Conservation (phyloP, 805 yeast genomes). For the Candida incommunis region DNA sequence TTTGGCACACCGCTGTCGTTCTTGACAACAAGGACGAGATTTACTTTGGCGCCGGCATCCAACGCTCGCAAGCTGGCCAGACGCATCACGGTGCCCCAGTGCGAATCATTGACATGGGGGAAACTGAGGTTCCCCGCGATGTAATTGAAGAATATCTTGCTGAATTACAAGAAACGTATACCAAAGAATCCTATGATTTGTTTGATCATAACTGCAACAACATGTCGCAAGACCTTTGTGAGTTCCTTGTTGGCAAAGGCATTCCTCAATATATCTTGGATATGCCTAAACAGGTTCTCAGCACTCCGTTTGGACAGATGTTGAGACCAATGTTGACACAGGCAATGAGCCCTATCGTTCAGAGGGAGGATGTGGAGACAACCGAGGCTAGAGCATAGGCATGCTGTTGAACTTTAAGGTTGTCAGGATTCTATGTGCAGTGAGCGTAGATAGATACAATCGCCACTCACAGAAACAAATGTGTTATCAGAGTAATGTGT, state of each 20-base stretch:
- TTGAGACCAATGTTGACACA: constrained; percentile 14
- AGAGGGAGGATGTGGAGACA: not conserved
- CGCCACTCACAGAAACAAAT: not conserved
- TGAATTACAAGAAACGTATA: constrained; percentile 34
- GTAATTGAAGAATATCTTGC: constrained; percentile 37
- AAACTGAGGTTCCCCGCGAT: constrained; percentile 37
- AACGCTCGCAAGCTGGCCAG: constrained; percentile 31
- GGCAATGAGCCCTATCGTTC: not conserved
- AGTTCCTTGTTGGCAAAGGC: constrained; percentile 41
- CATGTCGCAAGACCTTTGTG: constrained; percentile 42
- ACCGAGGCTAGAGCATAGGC: too few species aligned
- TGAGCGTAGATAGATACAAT: too few species aligned
- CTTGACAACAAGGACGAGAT: constrained; percentile 40
- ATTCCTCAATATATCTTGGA: constrained; percentile 39
- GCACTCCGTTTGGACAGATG: constrained; percentile 38
- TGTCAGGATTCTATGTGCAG: too few species aligned
- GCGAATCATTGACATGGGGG: constrained; percentile 39
- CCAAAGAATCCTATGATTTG: constrained; percentile 37
- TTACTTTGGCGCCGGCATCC: constrained; percentile 48
- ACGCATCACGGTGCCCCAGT: constrained; percentile 48
- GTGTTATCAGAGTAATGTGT: not conserved
- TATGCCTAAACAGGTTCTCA: constrained; percentile 38
- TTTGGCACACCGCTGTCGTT: constrained; percentile 49
- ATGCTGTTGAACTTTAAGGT: too few species aligned
- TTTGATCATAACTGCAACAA: constrained; percentile 57